Base-by-base conservation (phyloP, 495 filamentous ascomycete genomes). In the Amorphotheca resinae region DNA sequence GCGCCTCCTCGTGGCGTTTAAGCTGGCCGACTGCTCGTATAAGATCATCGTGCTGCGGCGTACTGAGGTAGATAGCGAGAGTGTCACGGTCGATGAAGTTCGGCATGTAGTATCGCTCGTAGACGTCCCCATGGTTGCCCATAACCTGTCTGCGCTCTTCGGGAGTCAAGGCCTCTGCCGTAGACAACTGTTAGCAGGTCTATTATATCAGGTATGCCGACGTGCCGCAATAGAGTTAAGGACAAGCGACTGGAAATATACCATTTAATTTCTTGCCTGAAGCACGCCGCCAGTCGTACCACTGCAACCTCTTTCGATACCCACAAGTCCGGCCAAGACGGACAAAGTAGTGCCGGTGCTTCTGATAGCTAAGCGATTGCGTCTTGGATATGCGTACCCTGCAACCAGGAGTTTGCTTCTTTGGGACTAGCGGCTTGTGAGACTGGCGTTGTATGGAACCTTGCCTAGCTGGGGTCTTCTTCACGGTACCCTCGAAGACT, bases 21-120 rank as follows among this genome's bases (percentile, higher is more conserved):
- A 48, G 20, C 15, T 20, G n/a, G 22, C 46, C 38, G 9, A 49
- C 41, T 0, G 22, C 41, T 32, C 34, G 46, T 2, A 44, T 39
- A 20, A 49, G 46, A 44, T 49, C 41, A 18, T 49, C 41, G 16
- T 41, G 40, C 38, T 15, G 31, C 18, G 20, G 28, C 43, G 33
- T 20, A 20, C 46, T 16, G 22, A 49, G 41, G 25, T 49, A 44
- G n/a, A 49, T 49, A 4, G 40, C 46, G 14, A 44, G 41, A 44
- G 12, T 38, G 41, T 49, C 40, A 3, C 5, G 1, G 26, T 49
- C 41, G 32, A 49, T 44, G 20, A 49, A 49, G n/a, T 21, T 0
- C 12, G 41, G 33, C 41, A 44, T 48, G 33, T 49, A 49, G 18
- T 44, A 34, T 31, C 38, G 38, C 37, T 49, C 32, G 23, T 44